Percentiles rank a stretch among this genome's conserved stretches.
Conservation (phyloP, 2,329 filamentous ascomycete species). For the Neopestalotiopsis sp. region DNA sequence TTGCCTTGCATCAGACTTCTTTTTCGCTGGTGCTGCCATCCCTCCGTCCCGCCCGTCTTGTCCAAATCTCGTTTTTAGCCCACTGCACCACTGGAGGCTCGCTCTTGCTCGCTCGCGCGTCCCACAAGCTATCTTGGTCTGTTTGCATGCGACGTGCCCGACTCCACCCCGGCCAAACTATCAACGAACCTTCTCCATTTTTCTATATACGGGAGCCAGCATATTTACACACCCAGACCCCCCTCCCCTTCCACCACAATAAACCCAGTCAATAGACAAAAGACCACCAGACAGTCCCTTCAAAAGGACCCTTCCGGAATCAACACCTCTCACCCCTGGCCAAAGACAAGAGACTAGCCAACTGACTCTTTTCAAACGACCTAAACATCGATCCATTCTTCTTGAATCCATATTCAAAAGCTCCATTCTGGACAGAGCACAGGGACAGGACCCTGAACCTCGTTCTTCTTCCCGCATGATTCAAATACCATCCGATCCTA, state of each 20-base stretch:
- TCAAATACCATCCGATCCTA: not conserved
- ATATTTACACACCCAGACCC: not conserved
- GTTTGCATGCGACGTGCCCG: slow-evolving; percentile 13
- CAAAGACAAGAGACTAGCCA: not conserved
- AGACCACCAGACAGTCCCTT: not conserved
- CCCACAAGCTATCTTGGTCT: not conserved
- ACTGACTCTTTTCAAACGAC: slow-evolving; percentile 4
- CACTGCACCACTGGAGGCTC: not conserved
- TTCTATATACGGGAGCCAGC: slow-evolving; percentile 16
- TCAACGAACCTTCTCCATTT: slow-evolving; percentile 14
- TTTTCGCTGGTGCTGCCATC: not conserved
- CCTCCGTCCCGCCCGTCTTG: not conserved
- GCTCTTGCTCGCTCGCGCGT: not conserved
- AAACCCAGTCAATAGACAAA: not conserved
- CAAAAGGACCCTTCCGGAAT: slow-evolving; percentile 17
- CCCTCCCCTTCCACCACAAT: not conserved
- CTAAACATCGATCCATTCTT: not conserved
- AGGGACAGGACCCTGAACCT: not conserved
- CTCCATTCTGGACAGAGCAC: not conserved
- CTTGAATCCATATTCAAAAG: not conserved
- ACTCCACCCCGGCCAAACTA: slow-evolving; percentile 10
- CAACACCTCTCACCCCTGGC: not conserved
- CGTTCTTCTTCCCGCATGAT: not conserved
- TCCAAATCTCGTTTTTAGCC: not conserved
- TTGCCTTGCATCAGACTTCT: not conserved